Conservation (phyloP, 2,329 filamentous ascomycete species). For the Penicillium italicum region DNA sequence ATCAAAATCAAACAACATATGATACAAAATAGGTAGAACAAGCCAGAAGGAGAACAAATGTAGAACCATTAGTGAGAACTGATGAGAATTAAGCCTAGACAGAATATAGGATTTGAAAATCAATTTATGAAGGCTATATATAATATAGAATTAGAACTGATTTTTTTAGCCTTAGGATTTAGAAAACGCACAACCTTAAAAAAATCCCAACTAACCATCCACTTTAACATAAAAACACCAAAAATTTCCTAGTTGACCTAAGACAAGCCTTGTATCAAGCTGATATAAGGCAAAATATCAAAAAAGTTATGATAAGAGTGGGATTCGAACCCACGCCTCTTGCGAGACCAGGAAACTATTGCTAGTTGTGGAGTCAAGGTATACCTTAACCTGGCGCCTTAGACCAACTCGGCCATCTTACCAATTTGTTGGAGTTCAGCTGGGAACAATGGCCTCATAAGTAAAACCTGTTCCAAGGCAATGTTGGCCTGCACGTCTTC, state of each 20-base stretch:
- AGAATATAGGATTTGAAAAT: not conserved
- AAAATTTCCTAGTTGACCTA: not conserved
- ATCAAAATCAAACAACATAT: too few relatives aligned
- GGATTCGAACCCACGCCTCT: constrained; percentile 9
- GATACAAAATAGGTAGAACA: too few relatives aligned
- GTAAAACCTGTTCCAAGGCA: too few relatives aligned
- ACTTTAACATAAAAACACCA: too few relatives aligned
- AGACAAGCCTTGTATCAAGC: not conserved
- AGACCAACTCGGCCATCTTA: constrained; percentile 34
- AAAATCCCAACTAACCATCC: not conserved
- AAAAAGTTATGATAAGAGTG: constrained; percentile 6
- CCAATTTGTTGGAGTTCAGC: too few relatives aligned
- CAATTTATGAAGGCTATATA: too few relatives aligned
- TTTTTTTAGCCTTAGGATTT: not conserved
- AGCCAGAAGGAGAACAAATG: not conserved
- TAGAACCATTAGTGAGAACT: not conserved
- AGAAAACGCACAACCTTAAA: not conserved
- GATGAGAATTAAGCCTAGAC: not conserved
- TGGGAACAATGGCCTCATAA: too few relatives aligned
- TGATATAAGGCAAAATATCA: not conserved
- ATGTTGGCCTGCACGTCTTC: too few relatives aligned
- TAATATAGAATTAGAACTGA: too few relatives aligned
- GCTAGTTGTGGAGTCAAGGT: constrained; percentile 21
- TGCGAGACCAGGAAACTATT: constrained; percentile 10
- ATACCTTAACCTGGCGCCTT: constrained; percentile 33